Conservation (phyloP, 2,329 filamentous ascomycete genomes). For the Colletotrichum sp. region DNA sequence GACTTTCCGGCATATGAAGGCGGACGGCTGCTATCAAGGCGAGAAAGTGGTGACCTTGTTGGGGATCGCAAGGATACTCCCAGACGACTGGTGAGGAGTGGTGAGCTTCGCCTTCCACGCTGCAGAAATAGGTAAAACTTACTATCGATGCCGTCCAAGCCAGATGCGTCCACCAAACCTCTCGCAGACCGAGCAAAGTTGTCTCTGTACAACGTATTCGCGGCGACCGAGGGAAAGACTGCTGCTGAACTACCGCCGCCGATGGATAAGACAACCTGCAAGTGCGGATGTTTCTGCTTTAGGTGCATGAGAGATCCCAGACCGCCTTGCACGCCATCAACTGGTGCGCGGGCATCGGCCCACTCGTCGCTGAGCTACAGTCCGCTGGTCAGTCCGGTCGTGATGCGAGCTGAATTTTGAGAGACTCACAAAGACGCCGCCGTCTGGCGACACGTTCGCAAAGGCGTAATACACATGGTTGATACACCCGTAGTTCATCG, state of each 20-base stretch:
- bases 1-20: slow-evolving; percentile 68
- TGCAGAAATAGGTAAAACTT: slow-evolving; percentile 23
- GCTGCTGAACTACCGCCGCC: slow-evolving; percentile 71
- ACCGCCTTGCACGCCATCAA: slow-evolving; percentile 74
- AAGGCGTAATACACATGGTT: slow-evolving; percentile 86
- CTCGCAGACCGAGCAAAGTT: slow-evolving; percentile 73
- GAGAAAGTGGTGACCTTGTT: slow-evolving; percentile 74
- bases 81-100: slow-evolving; percentile 67
- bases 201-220: slow-evolving; percentile 62
- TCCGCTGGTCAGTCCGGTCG: not conserved
- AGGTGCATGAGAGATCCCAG: slow-evolving; percentile 75
- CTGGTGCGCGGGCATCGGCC: slow-evolving; percentile 74
- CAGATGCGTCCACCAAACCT: slow-evolving; percentile 71
- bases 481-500: slow-evolving; percentile 76
- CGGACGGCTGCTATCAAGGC: slow-evolving; percentile 70
- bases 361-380: slow-evolving; percentile 77
- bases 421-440: slow-evolving; percentile 72
- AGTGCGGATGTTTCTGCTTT: slow-evolving; percentile 71
- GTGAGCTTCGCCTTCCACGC: not conserved
- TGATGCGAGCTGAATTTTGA: not conserved
- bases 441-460: slow-evolving; percentile 74
- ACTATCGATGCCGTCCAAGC: slow-evolving; percentile 71
- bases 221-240: slow-evolving; percentile 71
- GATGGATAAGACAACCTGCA: slow-evolving; percentile 79
- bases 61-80: slow-evolving; percentile 72